Base-by-base conservation (phyloP, 352 stramenopile genomes). In the Phytopythium chamaehyphon region DNA sequence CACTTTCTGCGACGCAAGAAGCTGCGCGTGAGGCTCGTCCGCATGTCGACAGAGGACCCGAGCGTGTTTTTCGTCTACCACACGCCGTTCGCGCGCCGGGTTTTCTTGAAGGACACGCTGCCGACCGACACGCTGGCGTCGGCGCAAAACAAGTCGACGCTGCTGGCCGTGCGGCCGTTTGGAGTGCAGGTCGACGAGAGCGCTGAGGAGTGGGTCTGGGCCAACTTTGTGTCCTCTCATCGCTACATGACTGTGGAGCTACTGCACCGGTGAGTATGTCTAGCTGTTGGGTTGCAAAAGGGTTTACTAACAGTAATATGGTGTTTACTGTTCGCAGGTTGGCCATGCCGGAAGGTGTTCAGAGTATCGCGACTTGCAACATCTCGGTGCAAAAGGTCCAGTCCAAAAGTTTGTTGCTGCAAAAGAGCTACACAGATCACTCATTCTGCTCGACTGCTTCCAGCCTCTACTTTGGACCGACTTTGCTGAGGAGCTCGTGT, bases 21-120 rank as follows among this genome's bases (percentile, higher is more conserved):
- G 45, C 62, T 93, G n/a, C 71, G 70, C 15, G 83, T 86, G 53
- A 76, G 81, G 5, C 73, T 91, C 51, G 66, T 91, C 16, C 69
- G 67, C n/a, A 80, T 90, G 55, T 82, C 71, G 19, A 54, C 60
- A n/a, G 40, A 62, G 2, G 76, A 93, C 36, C 74, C 83, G 38
- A 91, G 68, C 54, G 47, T 91, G 8, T 87, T 93, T 26, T 90
- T 88, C 54, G 81, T 93, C 38, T 90, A 90, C 55, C 83, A 93
- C 56, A 88, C 78, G 44, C 83, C 83, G 26, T 79, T 89, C 26
- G 26, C 80, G 21, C 73, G 83, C 1, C 78, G 83, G 12, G 62
- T 67, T 21, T 15, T 90, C 26, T 51, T 91, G 38, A 66, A 73
- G 39, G 83, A 93, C 54, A 73, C 67, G 12, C 40, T 88, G 16